Evolutionary conservation across 352 stramenopile species (phyloP).

Genomic region (Globisporangium mamillatum): DNA sequence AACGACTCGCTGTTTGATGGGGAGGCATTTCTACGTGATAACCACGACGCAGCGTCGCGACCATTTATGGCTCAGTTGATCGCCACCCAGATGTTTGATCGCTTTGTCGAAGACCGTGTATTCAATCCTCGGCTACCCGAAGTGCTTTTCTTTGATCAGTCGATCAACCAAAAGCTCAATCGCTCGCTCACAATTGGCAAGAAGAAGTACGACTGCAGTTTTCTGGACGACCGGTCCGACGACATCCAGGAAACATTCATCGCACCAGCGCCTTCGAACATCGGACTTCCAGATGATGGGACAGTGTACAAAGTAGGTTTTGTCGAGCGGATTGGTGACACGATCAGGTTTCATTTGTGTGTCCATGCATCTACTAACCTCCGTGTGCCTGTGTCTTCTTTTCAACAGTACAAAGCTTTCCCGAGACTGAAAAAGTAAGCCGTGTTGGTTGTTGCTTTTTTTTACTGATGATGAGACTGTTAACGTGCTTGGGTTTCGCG

Average conservation of each 20-base stretch:
- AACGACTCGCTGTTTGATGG: slow-evolving; percentile 59
- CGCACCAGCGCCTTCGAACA: slow-evolving; percentile 71
- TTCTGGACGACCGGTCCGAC: slow-evolving; percentile 72
- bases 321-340: neutral
- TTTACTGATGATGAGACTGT: neutral
- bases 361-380: neutral
- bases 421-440: slow-evolving; percentile 75
- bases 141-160: slow-evolving; percentile 84
- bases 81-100: slow-evolving; percentile 81
- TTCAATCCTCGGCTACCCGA: slow-evolving; percentile 62
- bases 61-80: slow-evolving; percentile 66
- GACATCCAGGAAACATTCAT: slow-evolving; percentile 85
- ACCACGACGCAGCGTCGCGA: slow-evolving; percentile 51
- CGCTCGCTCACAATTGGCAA: slow-evolving; percentile 69
- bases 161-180: slow-evolving; percentile 86
- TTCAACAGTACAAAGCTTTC: slow-evolving; percentile 73
- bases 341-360: neutral
- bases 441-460: neutral
- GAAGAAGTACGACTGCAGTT: slow-evolving; percentile 83
- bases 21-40: slow-evolving; percentile 67
- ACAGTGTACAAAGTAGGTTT: slow-evolving; percentile 67
- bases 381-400: neutral
- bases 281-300: slow-evolving; percentile 73
- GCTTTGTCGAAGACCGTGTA: slow-evolving; percentile 77
- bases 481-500: neutral